Evolutionary conservation across 164 flowering plant genomes (phyloP).

Genomic region (Saururus chinensis): DNA sequence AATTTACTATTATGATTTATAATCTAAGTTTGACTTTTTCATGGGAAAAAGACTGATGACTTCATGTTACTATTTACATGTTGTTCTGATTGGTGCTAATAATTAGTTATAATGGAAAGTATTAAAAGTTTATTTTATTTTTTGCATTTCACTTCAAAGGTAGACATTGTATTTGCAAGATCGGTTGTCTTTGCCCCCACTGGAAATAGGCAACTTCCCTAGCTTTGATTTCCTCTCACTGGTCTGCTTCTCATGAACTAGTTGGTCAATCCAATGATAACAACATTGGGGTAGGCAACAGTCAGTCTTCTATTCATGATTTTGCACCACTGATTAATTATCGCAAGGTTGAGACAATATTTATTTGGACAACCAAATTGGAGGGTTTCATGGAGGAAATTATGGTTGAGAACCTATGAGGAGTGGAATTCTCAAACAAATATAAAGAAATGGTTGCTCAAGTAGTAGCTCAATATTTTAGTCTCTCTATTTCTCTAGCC

Average conservation of each 20-base stretch:
- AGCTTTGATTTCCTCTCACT: too few relatives aligned
- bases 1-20: too few relatives aligned
- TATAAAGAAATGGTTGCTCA: slow-evolving; percentile 45
- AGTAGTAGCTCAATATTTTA: too few relatives aligned
- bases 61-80: too few relatives aligned
- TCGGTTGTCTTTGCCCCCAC: slow-evolving; percentile 50
- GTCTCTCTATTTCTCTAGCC: too few relatives aligned
- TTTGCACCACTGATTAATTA: slow-evolving; percentile 19
- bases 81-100: too few relatives aligned
- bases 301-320: slow-evolving; percentile 19
- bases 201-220: slow-evolving; percentile 57
- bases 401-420: slow-evolving; percentile 54
- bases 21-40: too few relatives aligned
- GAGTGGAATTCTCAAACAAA: slow-evolving; percentile 60
- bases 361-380: slow-evolving; percentile 29
- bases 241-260: slow-evolving; percentile 47
- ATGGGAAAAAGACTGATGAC: too few relatives aligned
- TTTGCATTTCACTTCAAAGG: slow-evolving; percentile 26
- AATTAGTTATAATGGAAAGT: too few relatives aligned
- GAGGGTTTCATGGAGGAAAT: slow-evolving; percentile 32
- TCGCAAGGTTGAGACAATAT: slow-evolving; percentile 10
- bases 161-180: slow-evolving; percentile 71
- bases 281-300: slow-evolving; percentile 26
- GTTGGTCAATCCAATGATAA: slow-evolving; percentile 21
- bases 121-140: not conserved